Conservation (phyloP, 73 alveolate species). For the Paramecium biaurelia region DNA sequence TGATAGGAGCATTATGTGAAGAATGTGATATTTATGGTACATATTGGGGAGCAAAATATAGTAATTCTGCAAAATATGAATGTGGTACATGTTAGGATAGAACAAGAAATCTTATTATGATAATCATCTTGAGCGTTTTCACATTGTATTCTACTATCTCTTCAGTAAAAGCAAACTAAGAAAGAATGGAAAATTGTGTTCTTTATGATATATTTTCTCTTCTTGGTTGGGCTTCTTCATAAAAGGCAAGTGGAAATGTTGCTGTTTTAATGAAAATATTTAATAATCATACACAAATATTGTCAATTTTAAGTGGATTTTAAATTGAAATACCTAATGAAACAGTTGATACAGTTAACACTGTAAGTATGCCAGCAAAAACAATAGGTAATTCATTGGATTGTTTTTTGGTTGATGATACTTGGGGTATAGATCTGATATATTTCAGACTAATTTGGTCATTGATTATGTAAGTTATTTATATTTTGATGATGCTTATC, state of each 20-base stretch:
- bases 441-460: conserved; percentile 34
- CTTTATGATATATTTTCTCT: neutral
- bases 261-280: conserved; percentile 40
- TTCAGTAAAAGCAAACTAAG: conserved; percentile 17
- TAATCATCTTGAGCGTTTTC: neutral
- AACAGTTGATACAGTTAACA: conserved; percentile 13
- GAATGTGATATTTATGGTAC: conserved; percentile 54
- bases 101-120: neutral
- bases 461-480: conserved; percentile 14
- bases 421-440: conserved; percentile 25
- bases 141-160: conserved; percentile 3
- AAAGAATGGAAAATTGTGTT: neutral
- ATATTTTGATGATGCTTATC: neutral
- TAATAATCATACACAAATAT: neutral
- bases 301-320: neutral
- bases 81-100: neutral
- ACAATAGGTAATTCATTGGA: conserved; percentile 43
- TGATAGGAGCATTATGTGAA: conserved; percentile 60
- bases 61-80: neutral
- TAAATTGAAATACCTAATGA: neutral
- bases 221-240: conserved; percentile 16
- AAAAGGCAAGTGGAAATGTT: conserved; percentile 19
- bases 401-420: conserved; percentile 7
- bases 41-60: neutral
- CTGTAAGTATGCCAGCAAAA: conserved; percentile 55